Evolutionary conservation across 768 basidiomycete genomes (phyloP).

Genomic region (Boletus reticulatus): DNA sequence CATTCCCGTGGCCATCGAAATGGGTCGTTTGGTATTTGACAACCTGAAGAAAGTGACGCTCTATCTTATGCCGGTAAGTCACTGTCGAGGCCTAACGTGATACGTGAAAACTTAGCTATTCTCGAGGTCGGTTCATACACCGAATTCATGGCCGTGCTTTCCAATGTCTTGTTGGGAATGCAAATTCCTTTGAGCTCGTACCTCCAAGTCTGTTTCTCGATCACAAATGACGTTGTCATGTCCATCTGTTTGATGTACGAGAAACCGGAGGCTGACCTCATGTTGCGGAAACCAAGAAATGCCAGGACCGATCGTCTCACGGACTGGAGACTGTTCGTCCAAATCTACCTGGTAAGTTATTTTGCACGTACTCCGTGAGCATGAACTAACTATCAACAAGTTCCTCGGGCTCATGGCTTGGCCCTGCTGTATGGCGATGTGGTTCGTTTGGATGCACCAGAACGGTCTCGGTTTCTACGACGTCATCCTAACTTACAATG

Average conservation of each 20-base stretch:
- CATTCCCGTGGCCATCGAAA: conserved; percentile 55
- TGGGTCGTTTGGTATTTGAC: conserved; percentile 58
- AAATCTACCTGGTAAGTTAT: conserved; percentile 43
- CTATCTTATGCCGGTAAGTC: conserved; percentile 43
- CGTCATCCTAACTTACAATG: conserved; percentile 41
- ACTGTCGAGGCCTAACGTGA: background rate
- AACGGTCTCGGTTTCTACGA: conserved; percentile 38
- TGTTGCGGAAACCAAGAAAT: conserved; percentile 48
- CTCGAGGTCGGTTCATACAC: conserved; percentile 53
- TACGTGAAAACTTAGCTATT: background rate
- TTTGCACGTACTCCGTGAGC: background rate
- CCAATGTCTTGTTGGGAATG: conserved; percentile 58
- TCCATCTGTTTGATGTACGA: conserved; percentile 52
- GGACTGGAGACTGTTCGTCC: conserved; percentile 47
- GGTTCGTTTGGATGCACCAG: conserved; percentile 38
- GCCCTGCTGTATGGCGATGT: conserved; percentile 45
- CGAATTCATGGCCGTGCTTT: conserved; percentile 54
- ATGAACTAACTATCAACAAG: conserved; percentile 19
- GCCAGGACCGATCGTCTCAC: conserved; percentile 49
- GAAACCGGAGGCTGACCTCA: conserved; percentile 49
- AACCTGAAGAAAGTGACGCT: conserved; percentile 53
- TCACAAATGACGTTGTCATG: conserved; percentile 51
- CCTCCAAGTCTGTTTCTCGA: conserved; percentile 56
- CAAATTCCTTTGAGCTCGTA: conserved; percentile 55
- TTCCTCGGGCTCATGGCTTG: conserved; percentile 46